Base-by-base conservation (phyloP, 768 basidiomycete species). In the Boletus subparvulus region DNA sequence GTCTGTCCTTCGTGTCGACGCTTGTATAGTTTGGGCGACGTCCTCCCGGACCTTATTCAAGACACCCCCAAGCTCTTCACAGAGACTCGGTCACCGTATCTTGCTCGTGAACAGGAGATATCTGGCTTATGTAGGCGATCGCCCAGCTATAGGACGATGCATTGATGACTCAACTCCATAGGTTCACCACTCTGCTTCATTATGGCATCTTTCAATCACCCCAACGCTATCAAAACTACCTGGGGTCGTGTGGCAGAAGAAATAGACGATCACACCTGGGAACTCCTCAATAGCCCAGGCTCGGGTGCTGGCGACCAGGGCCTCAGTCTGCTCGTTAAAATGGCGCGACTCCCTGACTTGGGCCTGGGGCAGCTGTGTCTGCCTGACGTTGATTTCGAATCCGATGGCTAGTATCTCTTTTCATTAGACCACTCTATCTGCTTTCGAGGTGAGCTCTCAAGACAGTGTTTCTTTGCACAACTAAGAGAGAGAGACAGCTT, bases 171-270 rank as follows among this genome's bases (percentile, higher is more conserved):
- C 13, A 4, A 47, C 26, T 24, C 37, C 47, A n/a, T 58, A 91
- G 89, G 89, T 65, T 92, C 90, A 0, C 79, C 87, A 0, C 72
- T 92, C 33, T 92, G 90, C 71, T 92, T 91, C 68, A 79, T 90
- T 26, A 73, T 89, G 40, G 87, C 89, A 8, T 83, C 83, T 0
- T 84, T 83, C 71, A 80, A 80, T 65, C 83, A 83, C 61, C 86
- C 87, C 0, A 74, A 71, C 0, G 83, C 83, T 7, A 86, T 89
- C 30, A 83, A 80, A 65, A 77, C 79, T 2, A 79, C 85, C 0
- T 91, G 88, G 87, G 90, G 90, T 0, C 76, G 79, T 13, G 79
- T 76, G 62, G 86, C 78, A 9, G 83, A 86, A 47, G 87, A 90
- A 61, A 82, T 92, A 55, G 83, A 85, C 58, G 85, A 88, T 40